Evolutionary conservation across 768 basidiomycete species (phyloP).

Genomic region (Leccinum truebloodii): DNA sequence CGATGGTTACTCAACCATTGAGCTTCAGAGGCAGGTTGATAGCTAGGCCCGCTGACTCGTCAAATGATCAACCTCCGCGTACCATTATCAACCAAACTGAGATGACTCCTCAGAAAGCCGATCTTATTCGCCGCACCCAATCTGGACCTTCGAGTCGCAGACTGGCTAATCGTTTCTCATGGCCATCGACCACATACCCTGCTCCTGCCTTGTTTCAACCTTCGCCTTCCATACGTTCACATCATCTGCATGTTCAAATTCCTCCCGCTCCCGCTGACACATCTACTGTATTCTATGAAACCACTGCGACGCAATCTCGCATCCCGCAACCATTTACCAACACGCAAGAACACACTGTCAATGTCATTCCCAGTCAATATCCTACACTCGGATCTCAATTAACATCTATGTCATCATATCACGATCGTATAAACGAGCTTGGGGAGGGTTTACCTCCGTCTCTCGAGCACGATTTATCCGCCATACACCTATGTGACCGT

Average conservation of each 20-base stretch:
- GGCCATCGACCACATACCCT: slow-evolving; percentile 45
- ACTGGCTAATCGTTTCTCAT: slow-evolving; percentile 37
- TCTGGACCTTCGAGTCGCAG: slow-evolving; percentile 44
- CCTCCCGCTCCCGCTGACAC: slow-evolving; percentile 39
- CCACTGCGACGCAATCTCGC: slow-evolving; percentile 40
- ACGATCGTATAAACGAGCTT: slow-evolving; percentile 23
- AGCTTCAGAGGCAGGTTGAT: slow-evolving; percentile 29
- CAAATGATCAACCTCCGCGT: slow-evolving; percentile 7
- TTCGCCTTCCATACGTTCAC: slow-evolving; percentile 30
- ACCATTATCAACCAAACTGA: slow-evolving; percentile 7
- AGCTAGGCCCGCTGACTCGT: slow-evolving; percentile 14
- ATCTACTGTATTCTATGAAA: slow-evolving; percentile 71
- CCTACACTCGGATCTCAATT: slow-evolving; percentile 34
- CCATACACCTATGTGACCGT: slow-evolving; percentile 22
- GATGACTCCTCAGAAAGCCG: slow-evolving; percentile 35
- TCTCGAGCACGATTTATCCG: slow-evolving; percentile 25
- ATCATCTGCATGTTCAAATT: slow-evolving; percentile 32
- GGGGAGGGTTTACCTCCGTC: slow-evolving; percentile 14
- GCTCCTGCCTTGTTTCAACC: slow-evolving; percentile 54
- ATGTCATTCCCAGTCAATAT: slow-evolving; percentile 30
- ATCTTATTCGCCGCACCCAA: slow-evolving; percentile 43
- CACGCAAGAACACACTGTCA: slow-evolving; percentile 23
- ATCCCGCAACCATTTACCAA: slow-evolving; percentile 20
- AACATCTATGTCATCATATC: slow-evolving; percentile 36
- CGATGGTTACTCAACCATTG: slow-evolving; percentile 9